Base-by-base conservation (phyloP, 2,329 filamentous ascomycete species). In the Fusarium cyanostomum region DNA sequence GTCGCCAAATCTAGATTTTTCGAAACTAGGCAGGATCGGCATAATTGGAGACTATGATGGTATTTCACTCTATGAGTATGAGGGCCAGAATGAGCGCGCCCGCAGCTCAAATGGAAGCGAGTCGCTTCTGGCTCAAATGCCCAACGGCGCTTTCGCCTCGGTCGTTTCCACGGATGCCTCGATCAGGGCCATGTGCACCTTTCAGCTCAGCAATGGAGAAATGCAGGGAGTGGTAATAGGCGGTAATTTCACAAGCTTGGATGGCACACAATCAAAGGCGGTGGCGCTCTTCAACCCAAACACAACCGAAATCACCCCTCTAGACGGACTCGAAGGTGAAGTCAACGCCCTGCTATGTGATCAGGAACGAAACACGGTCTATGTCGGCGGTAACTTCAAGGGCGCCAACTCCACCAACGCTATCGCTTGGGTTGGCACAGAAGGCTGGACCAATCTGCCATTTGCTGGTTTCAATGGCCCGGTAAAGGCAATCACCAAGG, bases 401-500 rank as follows among this genome's bases (percentile, higher is more conserved):
- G 89, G 88, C 37, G 84, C 81, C 33, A 92, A 95, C 72, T 95
- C 93, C 7, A 92, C 90, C 24, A 98, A 99, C 75, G 96, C 94
- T 7, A 89, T 97, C 68, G 86, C 91, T 11, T 98, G 92, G 92
- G 82, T 84, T 21, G 81, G 81, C 24, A 84, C 81, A 9, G 80
- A 86, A 27, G 87, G 86, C 44, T 97, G 92, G 89, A 85, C 85
- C 16, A 90, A 92, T 71, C 79, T 99, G 54, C 90, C 94, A 3
- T 99, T 99, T 79, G 88, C 89, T 35, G 96, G 96, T 18, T 96
- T 99, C 79, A 98, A 98, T 77, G 94, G 94, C 24, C 92, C 92
- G 3, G 93, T 99, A 48, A 86, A 87, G 62, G 91, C 94, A 33
- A 98, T 99, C 67, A 84, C 88, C 46, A 93, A 92, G 78, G 86